Conservation (phyloP, 257 asterid genomes). For the Gentiana macrophylla region DNA sequence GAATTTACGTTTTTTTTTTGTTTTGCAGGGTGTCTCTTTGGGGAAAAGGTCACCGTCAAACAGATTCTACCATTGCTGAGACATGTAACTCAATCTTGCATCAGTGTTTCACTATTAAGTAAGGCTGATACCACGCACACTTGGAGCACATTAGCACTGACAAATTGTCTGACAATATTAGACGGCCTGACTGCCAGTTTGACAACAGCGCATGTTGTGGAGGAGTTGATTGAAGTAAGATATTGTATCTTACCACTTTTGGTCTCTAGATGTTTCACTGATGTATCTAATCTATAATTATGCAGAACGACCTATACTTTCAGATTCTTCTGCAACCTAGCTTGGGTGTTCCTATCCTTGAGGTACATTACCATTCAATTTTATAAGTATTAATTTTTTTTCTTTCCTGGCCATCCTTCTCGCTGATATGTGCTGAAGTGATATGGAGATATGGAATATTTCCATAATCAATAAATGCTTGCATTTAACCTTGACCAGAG, state of each 20-base stretch:
- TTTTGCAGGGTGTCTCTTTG: conserved; percentile 66
- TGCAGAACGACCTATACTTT: conserved; percentile 62
- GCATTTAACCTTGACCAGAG: too few species aligned
- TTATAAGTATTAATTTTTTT: neutral
- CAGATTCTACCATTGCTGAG: conserved; percentile 70
- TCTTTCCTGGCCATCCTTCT: neutral
- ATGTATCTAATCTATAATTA: conserved; percentile 12
- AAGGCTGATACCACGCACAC: conserved; percentile 79
- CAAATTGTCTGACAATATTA: conserved; percentile 53
- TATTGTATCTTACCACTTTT: neutral
- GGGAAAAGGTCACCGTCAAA: conserved; percentile 59
- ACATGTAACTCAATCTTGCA: conserved; percentile 50
- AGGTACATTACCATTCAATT: conserved; percentile 33
- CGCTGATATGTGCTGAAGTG: too few species aligned
- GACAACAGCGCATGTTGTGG: conserved; percentile 52
- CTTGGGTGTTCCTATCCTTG: conserved; percentile 50
- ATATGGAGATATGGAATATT: too few species aligned
- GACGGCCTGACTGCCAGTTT: conserved; percentile 70
- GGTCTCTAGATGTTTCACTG: neutral
- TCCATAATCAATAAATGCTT: too few species aligned
- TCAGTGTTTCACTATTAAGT: conserved; percentile 33
- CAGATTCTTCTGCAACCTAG: conserved; percentile 66
- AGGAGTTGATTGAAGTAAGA: conserved; percentile 76
- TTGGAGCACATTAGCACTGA: conserved; percentile 67
- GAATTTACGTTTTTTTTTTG: conserved; percentile 17